A percentile compares a stretch with the other conserved stretches of the same genome.
Evolutionary conservation across 306 rosid genomes (phyloP).

Genomic region (Trichosanthes cucumerina): DNA sequence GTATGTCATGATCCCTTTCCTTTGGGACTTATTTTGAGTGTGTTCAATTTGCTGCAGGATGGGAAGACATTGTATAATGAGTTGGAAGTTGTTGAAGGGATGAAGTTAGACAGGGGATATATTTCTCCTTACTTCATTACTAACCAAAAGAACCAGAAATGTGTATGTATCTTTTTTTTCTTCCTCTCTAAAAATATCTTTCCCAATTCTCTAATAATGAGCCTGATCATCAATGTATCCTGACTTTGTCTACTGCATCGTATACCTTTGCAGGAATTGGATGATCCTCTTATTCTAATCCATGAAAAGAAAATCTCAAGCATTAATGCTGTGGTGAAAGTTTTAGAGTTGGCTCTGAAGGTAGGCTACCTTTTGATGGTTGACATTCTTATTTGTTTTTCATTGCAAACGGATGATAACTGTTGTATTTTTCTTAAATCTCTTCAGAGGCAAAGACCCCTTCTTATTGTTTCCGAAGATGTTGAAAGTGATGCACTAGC

Average conservation of each 20-base stretch:
- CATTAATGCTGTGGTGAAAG: slow-evolving; percentile 65
- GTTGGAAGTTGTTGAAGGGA: slow-evolving; percentile 98
- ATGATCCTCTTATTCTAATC: slow-evolving; percentile 80
- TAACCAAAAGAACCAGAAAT: slow-evolving; percentile 86
- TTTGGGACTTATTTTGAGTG: neutral
- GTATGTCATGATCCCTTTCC: neutral
- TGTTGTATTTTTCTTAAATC: neutral
- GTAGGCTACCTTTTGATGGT: slow-evolving; percentile 21
- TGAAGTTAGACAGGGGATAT: slow-evolving; percentile 96
- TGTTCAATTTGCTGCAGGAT: slow-evolving; percentile 50
- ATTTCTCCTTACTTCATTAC: slow-evolving; percentile 92
- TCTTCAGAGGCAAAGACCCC: slow-evolving; percentile 71
- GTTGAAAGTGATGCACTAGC: slow-evolving; percentile 90
- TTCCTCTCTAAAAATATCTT: neutral
- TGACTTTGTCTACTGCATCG: neutral
- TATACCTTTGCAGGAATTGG: slow-evolving; percentile 55
- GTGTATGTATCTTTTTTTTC: slow-evolving; percentile 42
- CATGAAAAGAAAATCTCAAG: slow-evolving; percentile 92
- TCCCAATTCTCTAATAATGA: neutral
- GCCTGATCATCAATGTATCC: neutral
- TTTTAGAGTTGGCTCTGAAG: slow-evolving; percentile 81
- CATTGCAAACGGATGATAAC: neutral
- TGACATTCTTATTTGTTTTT: neutral
- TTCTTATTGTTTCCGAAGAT: slow-evolving; percentile 80
- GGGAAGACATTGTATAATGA: slow-evolving; percentile 82